Percentiles rank a stretch among this genome's conserved stretches.
phyloP scores from a whole-genome alignment of 2,329 filamentous ascomycete species.

The Colletotrichum neosansevieriae region DNA sequence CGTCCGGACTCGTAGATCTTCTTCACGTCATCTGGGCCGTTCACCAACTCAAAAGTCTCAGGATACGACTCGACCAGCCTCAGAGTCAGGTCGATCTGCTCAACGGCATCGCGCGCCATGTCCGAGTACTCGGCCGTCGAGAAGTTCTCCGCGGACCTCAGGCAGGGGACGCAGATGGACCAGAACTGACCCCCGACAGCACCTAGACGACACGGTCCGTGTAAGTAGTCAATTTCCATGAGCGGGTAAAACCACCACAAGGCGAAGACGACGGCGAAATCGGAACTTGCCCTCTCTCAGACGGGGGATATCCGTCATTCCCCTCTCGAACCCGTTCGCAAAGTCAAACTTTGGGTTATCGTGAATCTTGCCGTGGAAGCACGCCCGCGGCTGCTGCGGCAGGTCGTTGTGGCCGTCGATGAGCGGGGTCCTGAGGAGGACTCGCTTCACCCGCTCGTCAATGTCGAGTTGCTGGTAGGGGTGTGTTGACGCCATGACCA shows the following conservation, averaged over 20 bases:
- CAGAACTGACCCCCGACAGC: slow-evolving; percentile 49
- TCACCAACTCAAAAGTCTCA: slow-evolving; percentile 43
- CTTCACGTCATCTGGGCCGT: slow-evolving; percentile 46
- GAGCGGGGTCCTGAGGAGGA: slow-evolving; percentile 46
- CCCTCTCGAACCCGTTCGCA: slow-evolving; percentile 47
- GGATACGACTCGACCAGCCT: slow-evolving; percentile 45
- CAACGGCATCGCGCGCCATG: slow-evolving; percentile 41
- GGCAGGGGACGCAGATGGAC: slow-evolving; percentile 46
- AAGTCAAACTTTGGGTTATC: slow-evolving; percentile 50
- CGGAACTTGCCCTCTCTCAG: slow-evolving; percentile 42
- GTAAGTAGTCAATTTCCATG: background rate
- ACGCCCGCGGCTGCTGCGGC: slow-evolving; percentile 45
- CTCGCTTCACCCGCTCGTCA: slow-evolving; percentile 47
- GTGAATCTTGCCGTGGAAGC: slow-evolving; percentile 48
- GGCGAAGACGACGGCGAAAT: no score
- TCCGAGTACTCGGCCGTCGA: slow-evolving; percentile 43
- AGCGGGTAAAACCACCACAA: no score
- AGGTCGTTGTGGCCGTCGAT: slow-evolving; percentile 53
- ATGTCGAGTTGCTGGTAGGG: slow-evolving; percentile 37
- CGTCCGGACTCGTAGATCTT: slow-evolving; percentile 45
- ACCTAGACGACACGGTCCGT: background rate
- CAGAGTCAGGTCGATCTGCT: slow-evolving; percentile 44
- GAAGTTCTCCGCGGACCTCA: slow-evolving; percentile 44
- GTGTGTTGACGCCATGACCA: slow-evolving; percentile 15
- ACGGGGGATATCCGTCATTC: slow-evolving; percentile 48